These are phyloP conservation scores for Mycena pura DNA, from an alignment of 768 basidiomycete species.

Conservation along the genomic window DNA sequence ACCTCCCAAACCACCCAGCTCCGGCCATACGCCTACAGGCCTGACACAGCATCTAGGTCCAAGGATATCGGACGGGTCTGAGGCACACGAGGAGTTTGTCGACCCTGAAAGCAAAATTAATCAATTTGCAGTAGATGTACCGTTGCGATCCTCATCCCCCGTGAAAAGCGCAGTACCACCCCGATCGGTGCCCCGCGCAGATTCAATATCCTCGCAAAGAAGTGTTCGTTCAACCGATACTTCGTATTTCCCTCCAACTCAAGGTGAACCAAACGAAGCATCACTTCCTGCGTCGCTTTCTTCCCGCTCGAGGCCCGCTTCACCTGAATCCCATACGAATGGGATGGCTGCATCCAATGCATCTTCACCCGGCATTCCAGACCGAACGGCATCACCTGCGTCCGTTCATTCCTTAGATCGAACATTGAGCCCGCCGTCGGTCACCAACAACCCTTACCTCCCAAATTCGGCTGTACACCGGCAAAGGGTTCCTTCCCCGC, in stretches of 20 bases:
- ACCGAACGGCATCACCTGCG: conserved; percentile 16
- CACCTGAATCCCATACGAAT: conserved; percentile 17
- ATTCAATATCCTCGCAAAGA: conserved; percentile 19
- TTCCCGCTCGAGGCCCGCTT: conserved; percentile 1
- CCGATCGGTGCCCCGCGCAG: conserved; percentile 3
- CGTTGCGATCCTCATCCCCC: conserved; percentile 6
- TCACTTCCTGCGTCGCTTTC: conserved; percentile 11
- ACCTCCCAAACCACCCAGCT: conserved; percentile 13
- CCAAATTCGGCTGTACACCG: conserved; percentile 38
- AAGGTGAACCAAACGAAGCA: neutral
- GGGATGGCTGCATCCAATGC: neutral
- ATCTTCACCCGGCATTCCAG: neutral
- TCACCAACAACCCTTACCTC: conserved; percentile 39
- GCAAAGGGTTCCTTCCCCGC: conserved; percentile 42
- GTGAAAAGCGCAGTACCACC: neutral
- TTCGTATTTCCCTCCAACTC: neutral
- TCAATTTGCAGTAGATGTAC: neutral
- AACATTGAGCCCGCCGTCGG: conserved; percentile 19
- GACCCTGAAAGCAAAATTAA: neutral
- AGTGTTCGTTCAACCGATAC: conserved; percentile 11
- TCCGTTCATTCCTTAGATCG: conserved; percentile 36
- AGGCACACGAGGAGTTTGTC: neutral
- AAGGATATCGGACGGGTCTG: conserved; percentile 7
- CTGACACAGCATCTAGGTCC: conserved; percentile 3
- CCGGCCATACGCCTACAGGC: conserved; percentile 10